Conservation (phyloP, 345 rosid species). For the Firmiana major region DNA sequence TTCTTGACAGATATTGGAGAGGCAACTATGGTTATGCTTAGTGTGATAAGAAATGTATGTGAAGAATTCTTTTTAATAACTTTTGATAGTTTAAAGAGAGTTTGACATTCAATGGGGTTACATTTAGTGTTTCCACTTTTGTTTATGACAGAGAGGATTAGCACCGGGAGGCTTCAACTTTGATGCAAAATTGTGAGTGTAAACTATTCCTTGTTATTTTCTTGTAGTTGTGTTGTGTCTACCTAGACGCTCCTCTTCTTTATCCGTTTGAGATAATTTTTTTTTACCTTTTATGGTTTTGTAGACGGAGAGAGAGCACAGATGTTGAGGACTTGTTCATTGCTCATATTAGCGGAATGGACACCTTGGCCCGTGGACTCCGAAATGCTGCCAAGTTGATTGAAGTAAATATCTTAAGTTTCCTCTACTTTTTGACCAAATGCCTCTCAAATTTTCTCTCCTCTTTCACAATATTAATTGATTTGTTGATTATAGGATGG, state of each 20-base stretch:
- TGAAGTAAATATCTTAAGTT: constrained; percentile 42
- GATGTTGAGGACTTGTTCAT: constrained; percentile 93
- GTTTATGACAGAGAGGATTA: constrained; percentile 63
- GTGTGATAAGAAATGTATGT: constrained; percentile 78
- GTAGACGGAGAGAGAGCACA: constrained; percentile 91
- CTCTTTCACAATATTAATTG: neutral
- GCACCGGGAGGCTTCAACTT: constrained; percentile 98
- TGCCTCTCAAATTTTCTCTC: neutral
- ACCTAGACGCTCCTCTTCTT: neutral
- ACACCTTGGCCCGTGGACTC: constrained; percentile 87
- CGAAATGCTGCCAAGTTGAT: constrained; percentile 77
- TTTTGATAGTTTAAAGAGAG: neutral
- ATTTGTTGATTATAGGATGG: constrained; percentile 48
- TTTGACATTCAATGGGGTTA: neutral
- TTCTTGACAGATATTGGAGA: constrained; percentile 79
- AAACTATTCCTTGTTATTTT: neutral
- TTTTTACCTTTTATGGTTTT: neutral
- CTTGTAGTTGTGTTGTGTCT: neutral
- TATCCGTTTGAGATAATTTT: neutral
- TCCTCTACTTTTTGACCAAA: neutral
- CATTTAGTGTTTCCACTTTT: constrained; percentile 8
- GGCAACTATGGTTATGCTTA: constrained; percentile 88
- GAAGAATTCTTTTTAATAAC: neutral
- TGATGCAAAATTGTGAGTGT: constrained; percentile 83
- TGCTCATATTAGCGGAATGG: constrained; percentile 88